phyloP scores from a whole-genome alignment of 179 eudicot species.

The Pouteria campechiana region DNA sequence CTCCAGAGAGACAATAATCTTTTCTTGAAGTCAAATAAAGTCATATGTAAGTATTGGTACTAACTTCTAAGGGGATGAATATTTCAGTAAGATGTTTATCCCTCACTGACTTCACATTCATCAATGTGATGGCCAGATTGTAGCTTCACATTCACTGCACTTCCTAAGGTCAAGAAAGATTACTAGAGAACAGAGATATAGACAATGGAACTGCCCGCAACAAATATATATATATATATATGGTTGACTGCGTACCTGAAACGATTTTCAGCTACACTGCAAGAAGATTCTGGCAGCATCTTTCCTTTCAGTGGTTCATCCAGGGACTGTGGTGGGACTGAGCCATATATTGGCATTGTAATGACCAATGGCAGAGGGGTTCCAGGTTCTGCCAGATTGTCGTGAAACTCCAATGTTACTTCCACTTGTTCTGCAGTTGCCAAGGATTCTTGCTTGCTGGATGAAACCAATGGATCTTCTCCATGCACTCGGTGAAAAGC shows the following conservation, averaged over 20 bases:
- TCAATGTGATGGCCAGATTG: too few species aligned
- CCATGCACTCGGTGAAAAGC: conserved; percentile 16
- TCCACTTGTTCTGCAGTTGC: conserved; percentile 41
- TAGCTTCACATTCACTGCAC: too few species aligned
- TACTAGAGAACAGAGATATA: background rate
- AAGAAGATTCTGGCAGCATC: conserved; percentile 27
- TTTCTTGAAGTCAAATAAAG: too few species aligned
- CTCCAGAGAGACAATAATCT: too few species aligned
- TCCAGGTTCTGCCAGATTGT: conserved; percentile 12
- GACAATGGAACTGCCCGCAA: background rate
- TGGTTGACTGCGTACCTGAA: conserved; percentile 42
- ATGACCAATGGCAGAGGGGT: conserved; percentile 46
- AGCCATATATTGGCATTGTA: conserved; percentile 37
- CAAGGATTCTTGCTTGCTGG: conserved; percentile 27
- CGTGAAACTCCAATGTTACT: conserved; percentile 45
- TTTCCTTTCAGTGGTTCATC: conserved; percentile 16
- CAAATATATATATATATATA: background rate
- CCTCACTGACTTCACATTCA: too few species aligned
- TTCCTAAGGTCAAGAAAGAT: background rate
- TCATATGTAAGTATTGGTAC: too few species aligned
- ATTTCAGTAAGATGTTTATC: too few species aligned
- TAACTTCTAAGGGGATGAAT: too few species aligned
- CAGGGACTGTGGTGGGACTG: conserved; percentile 21
- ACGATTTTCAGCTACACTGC: conserved; percentile 39
- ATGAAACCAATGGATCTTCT: conserved; percentile 13